Evolutionary conservation across 345 rosid species (phyloP).

Genomic region (Gossypium ekmanianum): DNA sequence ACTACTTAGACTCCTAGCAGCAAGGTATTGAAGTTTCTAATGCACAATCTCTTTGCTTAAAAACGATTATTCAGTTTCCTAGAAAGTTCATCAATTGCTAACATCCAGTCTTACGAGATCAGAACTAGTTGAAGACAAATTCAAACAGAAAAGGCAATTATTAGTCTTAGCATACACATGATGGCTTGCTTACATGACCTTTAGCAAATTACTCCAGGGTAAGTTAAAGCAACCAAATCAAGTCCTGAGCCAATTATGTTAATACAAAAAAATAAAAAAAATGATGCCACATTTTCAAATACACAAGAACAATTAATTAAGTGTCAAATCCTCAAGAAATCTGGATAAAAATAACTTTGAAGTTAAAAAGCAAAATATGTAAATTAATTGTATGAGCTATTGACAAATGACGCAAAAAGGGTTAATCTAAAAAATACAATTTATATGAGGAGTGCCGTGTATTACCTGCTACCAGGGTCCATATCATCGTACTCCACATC

Average conservation of each 20-base stretch:
- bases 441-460: neutral
- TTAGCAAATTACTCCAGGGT: neutral
- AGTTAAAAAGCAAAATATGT: neutral
- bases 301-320: neutral
- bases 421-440: neutral
- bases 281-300: neutral
- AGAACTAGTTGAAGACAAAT: slow-evolving; percentile 8
- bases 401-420: slow-evolving; percentile 7
- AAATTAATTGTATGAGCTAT: neutral
- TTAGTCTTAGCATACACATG: neutral
- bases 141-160: neutral
- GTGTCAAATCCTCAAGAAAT: neutral
- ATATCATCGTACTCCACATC: slow-evolving; percentile 73
- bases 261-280: neutral
- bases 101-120: neutral
- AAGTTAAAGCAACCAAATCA: slow-evolving; percentile 10
- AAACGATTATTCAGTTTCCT: neutral
- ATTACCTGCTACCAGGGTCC: slow-evolving; percentile 65
- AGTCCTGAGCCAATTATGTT: neutral
- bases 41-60: neutral
- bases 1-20: neutral
- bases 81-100: neutral
- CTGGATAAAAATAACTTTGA: neutral
- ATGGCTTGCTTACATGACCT: neutral
- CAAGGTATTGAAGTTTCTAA: neutral